Conservation (phyloP, 176 grass and related monocot genomes). For the Thinopyrum elongatum region DNA sequence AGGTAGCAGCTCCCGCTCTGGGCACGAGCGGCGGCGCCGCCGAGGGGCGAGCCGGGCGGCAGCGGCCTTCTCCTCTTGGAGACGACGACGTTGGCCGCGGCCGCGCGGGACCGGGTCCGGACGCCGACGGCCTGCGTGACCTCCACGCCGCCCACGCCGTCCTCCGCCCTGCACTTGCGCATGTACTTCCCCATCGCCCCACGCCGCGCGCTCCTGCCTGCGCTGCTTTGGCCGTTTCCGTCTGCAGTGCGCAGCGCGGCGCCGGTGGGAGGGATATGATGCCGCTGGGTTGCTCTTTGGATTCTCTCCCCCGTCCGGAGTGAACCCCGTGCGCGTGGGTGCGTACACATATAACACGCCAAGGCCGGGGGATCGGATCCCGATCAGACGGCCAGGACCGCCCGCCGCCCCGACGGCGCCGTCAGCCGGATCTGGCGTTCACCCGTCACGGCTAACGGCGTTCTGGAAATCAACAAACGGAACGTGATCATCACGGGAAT, state of each 20-base stretch:
- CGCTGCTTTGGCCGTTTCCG: slow-evolving; percentile 28
- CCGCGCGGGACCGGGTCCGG: slow-evolving; percentile 50
- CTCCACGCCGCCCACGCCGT: slow-evolving; percentile 55
- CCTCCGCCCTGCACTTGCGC: slow-evolving; percentile 56
- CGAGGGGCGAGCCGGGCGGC: not conserved
- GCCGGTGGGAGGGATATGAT: not conserved
- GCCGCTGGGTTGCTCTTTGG: slow-evolving; percentile 8
- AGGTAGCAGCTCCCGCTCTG: slow-evolving; percentile 47
- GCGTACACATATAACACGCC: slow-evolving; percentile 34
- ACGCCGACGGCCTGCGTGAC: slow-evolving; percentile 72
- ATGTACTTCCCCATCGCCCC: slow-evolving; percentile 72
- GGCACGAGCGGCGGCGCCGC: not conserved
- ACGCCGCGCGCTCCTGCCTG: not conserved
- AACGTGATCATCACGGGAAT: slow-evolving; percentile 15
- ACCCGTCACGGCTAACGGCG: no score
- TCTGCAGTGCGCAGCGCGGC: not conserved
- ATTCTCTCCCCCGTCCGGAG: slow-evolving; percentile 18
- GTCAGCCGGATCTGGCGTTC: slow-evolving; percentile 38
- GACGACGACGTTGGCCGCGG: not conserved
- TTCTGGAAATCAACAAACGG: not conserved
- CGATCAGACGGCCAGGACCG: slow-evolving; percentile 32
- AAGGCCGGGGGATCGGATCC: slow-evolving; percentile 2
- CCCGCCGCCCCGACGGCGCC: slow-evolving; percentile 25
- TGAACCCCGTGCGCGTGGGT: slow-evolving; percentile 8
- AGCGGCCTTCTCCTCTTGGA: slow-evolving; percentile 37